Evolutionary conservation across 305 asterid genomes (phyloP), one percentile per base, ranked within the genome.

Genomic region (Euphrasia arctica): DNA sequence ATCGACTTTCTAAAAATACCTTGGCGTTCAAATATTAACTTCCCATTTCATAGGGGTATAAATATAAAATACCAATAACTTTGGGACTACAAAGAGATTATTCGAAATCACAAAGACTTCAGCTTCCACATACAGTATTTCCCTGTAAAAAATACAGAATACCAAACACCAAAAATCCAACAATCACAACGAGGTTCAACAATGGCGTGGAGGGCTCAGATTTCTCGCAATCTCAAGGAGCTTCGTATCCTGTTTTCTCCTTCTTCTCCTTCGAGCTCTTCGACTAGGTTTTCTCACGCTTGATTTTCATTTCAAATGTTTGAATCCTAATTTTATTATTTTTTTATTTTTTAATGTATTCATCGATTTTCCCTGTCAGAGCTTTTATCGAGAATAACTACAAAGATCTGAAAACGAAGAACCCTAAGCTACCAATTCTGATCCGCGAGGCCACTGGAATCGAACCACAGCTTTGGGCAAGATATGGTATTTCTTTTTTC

Each of bases 401-500:
- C 75, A 83, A 80, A 77, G 86, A 78, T 74, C 82, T 83, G 79
- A 83, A 83, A 78, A 74, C 84, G 43, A 72, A 76, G 58, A 83
- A 83, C 73, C 89, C 89, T 60, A 83, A 71, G 68, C 82, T 83
- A 31, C 86, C 86, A 12, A 80, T 80, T 73, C 62, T 80, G 78
- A 80, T 80, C 76, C 89, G 85, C n/a, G 86, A 83, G 77, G 83
- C 82, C 12, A 65, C 84, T 22, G 86, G 83, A 42, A 76, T 80
- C 70, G 82, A 80, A 70, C 89, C 89, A 50, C 89, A 83, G 77
- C 85, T 83, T 13, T 83, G 89, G 89, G 89, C 86, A 50, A 78
- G 89, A 83, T 83, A 74, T 55, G 87, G 87, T 82, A 79, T 65
- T 18, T 58, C 48, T 3, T 39, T 63, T 1, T 11, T 27, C 52